Base-by-base conservation (phyloP, 164 flowering plant species). In the Amborella trichopoda region DNA sequence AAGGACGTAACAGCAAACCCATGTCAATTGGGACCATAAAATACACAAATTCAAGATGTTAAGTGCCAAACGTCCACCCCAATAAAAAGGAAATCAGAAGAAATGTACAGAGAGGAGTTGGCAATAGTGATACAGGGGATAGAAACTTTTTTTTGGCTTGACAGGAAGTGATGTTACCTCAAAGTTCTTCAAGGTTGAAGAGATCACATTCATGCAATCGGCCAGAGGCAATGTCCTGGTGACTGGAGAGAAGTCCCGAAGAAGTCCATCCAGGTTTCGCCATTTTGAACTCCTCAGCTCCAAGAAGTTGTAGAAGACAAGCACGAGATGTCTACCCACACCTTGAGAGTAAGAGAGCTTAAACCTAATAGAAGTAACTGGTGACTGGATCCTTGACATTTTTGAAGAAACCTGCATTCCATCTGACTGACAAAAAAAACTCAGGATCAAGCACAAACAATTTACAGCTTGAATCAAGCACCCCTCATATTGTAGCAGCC, bases 191-290 rank as follows among this genome's bases (percentile, higher is more conserved):
- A n/a, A n/a, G n/a, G n/a, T n/a, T n/a, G n/a, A n/a, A n/a, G n/a
- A n/a, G n/a, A n/a, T n/a, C 47, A 72, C 81, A 54, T 64, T 66
- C 2, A 95, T 84, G 70, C 99, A 91, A 37, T 84, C 86, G n/a
- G 77, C 49, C 26, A 81, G 58, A 46, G 85, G 77, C 33, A 91
- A 62, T 41, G 74, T 77, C 72, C 71, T 70, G 20, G 57, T 37
- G 27, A 76, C 57, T 28, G 55, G 37, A 59, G 81, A 81, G 43
- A 68, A 60, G 26, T 49, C 62, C 70, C 51, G 64, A 23, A 84
- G 65, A 52, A 60, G 65, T 41, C 46, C 32, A 51, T 84, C 90
- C 41, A 91, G 65, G 61, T 55, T 61, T 50, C 52, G 18, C 97
- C 91, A 81, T 49, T 64, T 74, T 1, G 75, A 70, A 50, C 45